Conservation (phyloP, 1,139 yeast genomes). For the Protomyces inundatus region DNA sequence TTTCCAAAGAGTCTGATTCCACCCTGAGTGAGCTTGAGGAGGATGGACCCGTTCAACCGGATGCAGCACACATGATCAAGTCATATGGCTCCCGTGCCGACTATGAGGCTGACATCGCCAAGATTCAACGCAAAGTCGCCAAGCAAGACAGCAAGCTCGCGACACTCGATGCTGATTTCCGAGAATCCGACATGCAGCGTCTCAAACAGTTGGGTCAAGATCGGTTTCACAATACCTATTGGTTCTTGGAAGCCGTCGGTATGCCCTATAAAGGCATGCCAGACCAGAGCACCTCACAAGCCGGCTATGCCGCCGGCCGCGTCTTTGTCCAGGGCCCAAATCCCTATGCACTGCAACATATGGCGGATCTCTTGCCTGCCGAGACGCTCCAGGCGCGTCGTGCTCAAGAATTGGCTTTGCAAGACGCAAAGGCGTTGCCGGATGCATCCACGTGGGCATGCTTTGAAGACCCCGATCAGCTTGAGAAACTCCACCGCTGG, state of each 20-base stretch:
- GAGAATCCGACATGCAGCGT: conserved; percentile 62
- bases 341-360: conserved; percentile 50
- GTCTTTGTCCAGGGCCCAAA: conserved; percentile 94
- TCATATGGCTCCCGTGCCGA: conserved; percentile 6
- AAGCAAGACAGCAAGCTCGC: conserved; percentile 55
- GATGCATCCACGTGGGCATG: conserved; percentile 60
- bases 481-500: conserved; percentile 58
- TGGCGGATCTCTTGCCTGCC: conserved; percentile 27
- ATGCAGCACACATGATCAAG: neutral
- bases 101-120: conserved; percentile 14
- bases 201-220: conserved; percentile 76
- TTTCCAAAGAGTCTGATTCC: neutral
- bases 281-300: conserved; percentile 36
- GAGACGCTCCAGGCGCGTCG: conserved; percentile 48
- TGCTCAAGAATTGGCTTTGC: conserved; percentile 50
- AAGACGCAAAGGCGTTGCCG: conserved; percentile 44
- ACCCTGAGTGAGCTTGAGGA: neutral
- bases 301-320: conserved; percentile 76
- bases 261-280: conserved; percentile 44
- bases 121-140: conserved; percentile 37
- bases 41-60: neutral
- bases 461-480: conserved; percentile 58
- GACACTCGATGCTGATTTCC: conserved; percentile 41
- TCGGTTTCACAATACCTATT: conserved; percentile 75
- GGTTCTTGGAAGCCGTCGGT: conserved; percentile 94